phyloP scores from a whole-genome alignment of 768 basidiomycete genomes.

The Podaxis rugospora region DNA sequence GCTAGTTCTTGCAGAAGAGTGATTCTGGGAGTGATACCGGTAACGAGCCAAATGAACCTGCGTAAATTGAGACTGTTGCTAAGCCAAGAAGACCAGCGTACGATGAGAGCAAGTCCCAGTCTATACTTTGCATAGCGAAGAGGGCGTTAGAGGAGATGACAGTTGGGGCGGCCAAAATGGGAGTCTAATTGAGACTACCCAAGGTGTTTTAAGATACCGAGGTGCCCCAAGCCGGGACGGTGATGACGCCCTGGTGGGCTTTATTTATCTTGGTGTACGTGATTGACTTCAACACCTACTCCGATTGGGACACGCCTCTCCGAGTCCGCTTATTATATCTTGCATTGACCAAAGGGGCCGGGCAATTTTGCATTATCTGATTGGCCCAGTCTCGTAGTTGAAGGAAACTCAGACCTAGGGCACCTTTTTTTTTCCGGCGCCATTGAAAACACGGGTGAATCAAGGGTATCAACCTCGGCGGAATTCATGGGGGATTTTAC shows the following conservation, averaged over 20 bases:
- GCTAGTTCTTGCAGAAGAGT: background rate
- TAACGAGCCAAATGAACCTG: slow-evolving; percentile 65
- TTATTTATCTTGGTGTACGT: slow-evolving; percentile 3
- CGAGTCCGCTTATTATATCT: background rate
- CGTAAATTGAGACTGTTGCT: slow-evolving; percentile 64
- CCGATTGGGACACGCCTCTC: background rate
- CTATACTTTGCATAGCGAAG: slow-evolving; percentile 15
- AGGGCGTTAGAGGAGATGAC: background rate
- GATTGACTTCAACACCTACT: background rate
- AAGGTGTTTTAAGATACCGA: background rate
- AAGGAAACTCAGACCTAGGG: background rate
- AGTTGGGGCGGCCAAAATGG: background rate
- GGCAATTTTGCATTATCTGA: background rate
- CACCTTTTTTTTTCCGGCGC: background rate
- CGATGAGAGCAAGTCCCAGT: slow-evolving; percentile 62
- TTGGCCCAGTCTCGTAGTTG: background rate
- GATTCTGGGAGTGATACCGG: slow-evolving; percentile 40
- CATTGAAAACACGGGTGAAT: background rate
- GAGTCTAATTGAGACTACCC: background rate
- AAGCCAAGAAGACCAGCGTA: slow-evolving; percentile 65
- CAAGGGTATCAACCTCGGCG: background rate
- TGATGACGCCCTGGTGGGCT: background rate
- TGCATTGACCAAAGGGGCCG: background rate
- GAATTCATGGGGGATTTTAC: background rate
- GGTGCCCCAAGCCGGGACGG: background rate